Percentiles rank a stretch among this genome's conserved stretches.
Evolutionary conservation across 441 rosid species (phyloP).

Genomic region (Pelargonium fulgidum): DNA sequence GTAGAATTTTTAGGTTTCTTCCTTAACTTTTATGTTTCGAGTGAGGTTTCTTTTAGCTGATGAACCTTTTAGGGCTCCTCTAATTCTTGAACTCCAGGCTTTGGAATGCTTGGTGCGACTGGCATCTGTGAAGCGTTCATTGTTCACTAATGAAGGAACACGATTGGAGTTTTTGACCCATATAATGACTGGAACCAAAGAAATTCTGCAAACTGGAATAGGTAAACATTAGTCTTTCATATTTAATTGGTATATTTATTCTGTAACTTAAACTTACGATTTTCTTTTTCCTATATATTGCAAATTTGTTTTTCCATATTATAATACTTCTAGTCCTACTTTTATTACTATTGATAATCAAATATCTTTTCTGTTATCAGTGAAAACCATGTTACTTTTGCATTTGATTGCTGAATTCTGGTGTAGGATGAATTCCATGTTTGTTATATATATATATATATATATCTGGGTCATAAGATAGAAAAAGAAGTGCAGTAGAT

Average conservation of each 20-base stretch:
- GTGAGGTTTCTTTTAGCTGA: not conserved
- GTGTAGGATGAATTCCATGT: not conserved
- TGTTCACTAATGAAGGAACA: conserved; percentile 26
- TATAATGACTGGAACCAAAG: conserved; percentile 30
- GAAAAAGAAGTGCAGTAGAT: not conserved
- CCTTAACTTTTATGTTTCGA: not conserved
- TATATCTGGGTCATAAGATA: not conserved
- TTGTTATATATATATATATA: not conserved
- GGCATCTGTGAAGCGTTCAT: conserved; percentile 30
- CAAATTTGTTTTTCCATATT: not conserved
- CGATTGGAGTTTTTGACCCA: conserved; percentile 27
- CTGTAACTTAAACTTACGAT: not conserved
- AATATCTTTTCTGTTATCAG: not conserved
- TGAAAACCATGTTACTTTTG: not conserved
- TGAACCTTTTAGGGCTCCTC: not conserved
- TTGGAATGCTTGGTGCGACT: conserved; percentile 31
- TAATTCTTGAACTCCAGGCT: conserved; percentile 21
- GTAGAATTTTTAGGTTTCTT: not conserved
- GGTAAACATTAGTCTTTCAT: conserved; percentile 14
- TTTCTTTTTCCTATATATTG: not conserved
- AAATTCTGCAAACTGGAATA: conserved; percentile 30
- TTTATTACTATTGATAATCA: not conserved
- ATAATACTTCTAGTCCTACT: not conserved
- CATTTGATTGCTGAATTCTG: not conserved
- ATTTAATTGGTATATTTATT: not conserved